phyloP scores from a whole-genome alignment of 108 stramenopile genomes.

The Discostella pseudostelligera region DNA sequence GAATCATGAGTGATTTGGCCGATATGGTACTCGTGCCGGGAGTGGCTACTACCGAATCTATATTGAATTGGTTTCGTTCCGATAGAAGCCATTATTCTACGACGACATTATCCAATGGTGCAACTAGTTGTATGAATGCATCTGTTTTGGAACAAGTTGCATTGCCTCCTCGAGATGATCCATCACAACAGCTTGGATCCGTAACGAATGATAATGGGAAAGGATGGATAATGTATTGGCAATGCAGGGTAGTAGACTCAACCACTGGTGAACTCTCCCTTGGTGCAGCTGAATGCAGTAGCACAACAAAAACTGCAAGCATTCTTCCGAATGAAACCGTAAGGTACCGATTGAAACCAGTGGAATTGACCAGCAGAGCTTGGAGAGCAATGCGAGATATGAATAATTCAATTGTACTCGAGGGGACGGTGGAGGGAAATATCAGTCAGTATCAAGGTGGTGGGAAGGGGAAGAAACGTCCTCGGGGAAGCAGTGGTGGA shows the following conservation, averaged over 20 bases:
- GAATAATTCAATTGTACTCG: constrained; percentile 76
- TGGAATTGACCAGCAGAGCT: constrained; percentile 51
- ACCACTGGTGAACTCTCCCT: constrained; percentile 51
- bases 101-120: neutral
- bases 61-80: constrained; percentile 73
- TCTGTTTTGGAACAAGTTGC: constrained; percentile 37
- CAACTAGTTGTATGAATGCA: neutral
- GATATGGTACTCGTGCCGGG: constrained; percentile 78
- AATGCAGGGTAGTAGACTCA: constrained; percentile 60
- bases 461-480: constrained; percentile 76
- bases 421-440: constrained; percentile 58
- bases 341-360: constrained; percentile 50
- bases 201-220: constrained; percentile 28
- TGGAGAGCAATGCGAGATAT: constrained; percentile 71
- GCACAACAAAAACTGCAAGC: neutral
- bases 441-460: constrained; percentile 77
- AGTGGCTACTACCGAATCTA: constrained; percentile 48
- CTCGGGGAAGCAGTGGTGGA: constrained; percentile 20
- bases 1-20: constrained; percentile 70
- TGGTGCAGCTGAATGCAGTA: constrained; percentile 48
- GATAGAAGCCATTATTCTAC: neutral
- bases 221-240: constrained; percentile 52
- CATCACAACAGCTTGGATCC: constrained; percentile 10
- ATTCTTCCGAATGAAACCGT: neutral
- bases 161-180: constrained; percentile 37